phyloP scores from a whole-genome alignment of 2,329 filamentous ascomycete genomes.

The Rhynchosporium graminicola region DNA sequence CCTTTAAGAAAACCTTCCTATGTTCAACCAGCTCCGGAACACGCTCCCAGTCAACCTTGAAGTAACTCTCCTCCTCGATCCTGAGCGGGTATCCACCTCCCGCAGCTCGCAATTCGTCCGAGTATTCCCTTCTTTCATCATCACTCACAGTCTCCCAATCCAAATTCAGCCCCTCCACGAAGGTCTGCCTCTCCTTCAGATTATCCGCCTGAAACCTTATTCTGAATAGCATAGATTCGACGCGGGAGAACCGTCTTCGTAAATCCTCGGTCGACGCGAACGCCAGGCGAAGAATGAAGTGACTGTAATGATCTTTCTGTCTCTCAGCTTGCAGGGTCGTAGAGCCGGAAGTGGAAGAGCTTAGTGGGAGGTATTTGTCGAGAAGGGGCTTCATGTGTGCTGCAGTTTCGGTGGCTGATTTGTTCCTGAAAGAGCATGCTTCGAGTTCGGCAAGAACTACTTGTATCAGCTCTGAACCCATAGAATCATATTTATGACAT shows the following conservation, averaged over 20 bases:
- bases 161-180: slow-evolving; percentile 75
- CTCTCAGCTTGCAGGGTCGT: slow-evolving; percentile 68
- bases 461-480: neutral
- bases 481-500: slow-evolving; percentile 41
- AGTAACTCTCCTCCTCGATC: slow-evolving; percentile 82
- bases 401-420: slow-evolving; percentile 76
- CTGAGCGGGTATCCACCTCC: slow-evolving; percentile 42
- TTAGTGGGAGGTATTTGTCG: slow-evolving; percentile 82
- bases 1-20: slow-evolving; percentile 72
- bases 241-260: slow-evolving; percentile 78
- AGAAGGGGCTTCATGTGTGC: slow-evolving; percentile 83
- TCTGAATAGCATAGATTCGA: slow-evolving; percentile 88
- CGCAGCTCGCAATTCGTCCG: slow-evolving; percentile 40
- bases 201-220: slow-evolving; percentile 80
- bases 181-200: slow-evolving; percentile 68
- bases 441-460: slow-evolving; percentile 84
- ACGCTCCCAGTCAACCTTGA: slow-evolving; percentile 94
- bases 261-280: slow-evolving; percentile 92
- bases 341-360: slow-evolving; percentile 67
- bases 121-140: slow-evolving; percentile 64
- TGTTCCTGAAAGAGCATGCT: slow-evolving; percentile 93
- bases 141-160: slow-evolving; percentile 83
- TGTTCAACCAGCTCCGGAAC: slow-evolving; percentile 88
- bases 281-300: slow-evolving; percentile 92
- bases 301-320: slow-evolving; percentile 95